Conservation (phyloP, 1,139 yeast genomes). For the Casaregolazyma lundiana region DNA sequence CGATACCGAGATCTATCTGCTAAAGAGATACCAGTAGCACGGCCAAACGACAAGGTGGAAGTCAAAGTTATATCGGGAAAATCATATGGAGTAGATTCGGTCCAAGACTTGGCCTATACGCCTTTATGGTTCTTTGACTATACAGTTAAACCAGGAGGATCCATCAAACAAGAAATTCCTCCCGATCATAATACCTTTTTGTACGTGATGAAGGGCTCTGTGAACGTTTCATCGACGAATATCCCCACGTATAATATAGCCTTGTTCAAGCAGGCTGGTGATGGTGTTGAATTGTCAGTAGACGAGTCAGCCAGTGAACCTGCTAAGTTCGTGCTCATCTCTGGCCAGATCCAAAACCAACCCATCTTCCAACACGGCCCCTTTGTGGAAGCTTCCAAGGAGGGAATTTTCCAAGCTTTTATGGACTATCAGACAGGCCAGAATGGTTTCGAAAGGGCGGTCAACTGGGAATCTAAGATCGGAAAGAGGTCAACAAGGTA, state of each 20-base stretch:
- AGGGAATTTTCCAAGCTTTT: constrained; percentile 62
- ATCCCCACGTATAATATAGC: constrained; percentile 50
- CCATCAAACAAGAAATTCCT: constrained; percentile 58
- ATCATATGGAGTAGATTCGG: constrained; percentile 69
- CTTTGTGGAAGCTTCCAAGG: constrained; percentile 66
- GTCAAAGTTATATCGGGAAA: constrained; percentile 77
- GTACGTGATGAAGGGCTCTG: constrained; percentile 63
- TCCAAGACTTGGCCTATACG: constrained; percentile 74
- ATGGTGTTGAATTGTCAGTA: constrained; percentile 25
- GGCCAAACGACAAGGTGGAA: constrained; percentile 61
- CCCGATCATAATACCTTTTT: constrained; percentile 65
- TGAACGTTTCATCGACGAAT: constrained; percentile 39
- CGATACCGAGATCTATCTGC: constrained; percentile 74
- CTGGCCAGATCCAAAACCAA: constrained; percentile 75
- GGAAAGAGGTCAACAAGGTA: constrained; percentile 30
- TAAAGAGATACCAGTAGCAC: constrained; percentile 64
- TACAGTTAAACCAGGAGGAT: constrained; percentile 62
- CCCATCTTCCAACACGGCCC: constrained; percentile 86
- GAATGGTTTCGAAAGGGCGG: constrained; percentile 72
- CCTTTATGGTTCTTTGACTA: constrained; percentile 76
- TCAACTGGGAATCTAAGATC: constrained; percentile 64
- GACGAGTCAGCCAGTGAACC: constrained; percentile 29
- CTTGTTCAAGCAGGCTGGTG: constrained; percentile 33
- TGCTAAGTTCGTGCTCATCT: constrained; percentile 62
- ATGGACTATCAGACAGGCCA: constrained; percentile 60